Evolutionary conservation across 2,329 filamentous ascomycete species (phyloP).

Genomic region (Elsinoe necatrix): DNA sequence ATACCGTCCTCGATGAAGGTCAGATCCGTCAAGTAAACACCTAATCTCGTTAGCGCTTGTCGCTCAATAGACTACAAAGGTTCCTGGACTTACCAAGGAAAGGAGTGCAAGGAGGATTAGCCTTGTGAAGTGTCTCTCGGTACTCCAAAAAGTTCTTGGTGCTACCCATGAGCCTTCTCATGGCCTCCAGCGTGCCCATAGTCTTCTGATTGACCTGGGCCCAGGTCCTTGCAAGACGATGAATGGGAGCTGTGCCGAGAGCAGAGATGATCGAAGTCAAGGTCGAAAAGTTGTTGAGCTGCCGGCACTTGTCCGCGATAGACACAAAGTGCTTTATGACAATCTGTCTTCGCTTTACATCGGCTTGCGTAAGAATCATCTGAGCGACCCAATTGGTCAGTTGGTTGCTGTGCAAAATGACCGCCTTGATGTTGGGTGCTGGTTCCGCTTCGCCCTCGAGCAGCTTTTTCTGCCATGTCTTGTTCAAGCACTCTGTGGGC

Average conservation of each 20-base stretch:
- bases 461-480: slow-evolving; percentile 98
- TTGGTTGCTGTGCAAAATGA: slow-evolving; percentile 96
- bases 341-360: slow-evolving; percentile 90
- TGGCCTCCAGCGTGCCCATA: slow-evolving; percentile 69
- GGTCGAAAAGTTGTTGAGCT: slow-evolving; percentile 93
- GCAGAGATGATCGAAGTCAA: slow-evolving; percentile 97
- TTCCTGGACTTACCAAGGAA: slow-evolving; percentile 70
- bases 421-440: slow-evolving; percentile 85
- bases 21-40: slow-evolving; percentile 92
- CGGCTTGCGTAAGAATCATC: slow-evolving; percentile 92
- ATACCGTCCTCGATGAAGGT: slow-evolving; percentile 99
- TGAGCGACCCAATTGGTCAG: slow-evolving; percentile 99
- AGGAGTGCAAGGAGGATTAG: slow-evolving; percentile 93
- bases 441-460: slow-evolving; percentile 72
- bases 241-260: slow-evolving; percentile 86
- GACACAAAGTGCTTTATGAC: slow-evolving; percentile 98
- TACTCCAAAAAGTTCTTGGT: slow-evolving; percentile 98
- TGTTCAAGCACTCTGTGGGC: slow-evolving; percentile 91
- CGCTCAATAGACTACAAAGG: not conserved
- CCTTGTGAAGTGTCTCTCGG: slow-evolving; percentile 80
- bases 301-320: slow-evolving; percentile 93
- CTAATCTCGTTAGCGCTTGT: slow-evolving; percentile 36
- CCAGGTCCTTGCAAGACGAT: slow-evolving; percentile 89
- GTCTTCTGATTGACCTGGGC: slow-evolving; percentile 83
- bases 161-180: slow-evolving; percentile 92